Conservation (phyloP, 768 basidiomycete genomes). For the Tricholoma sp. region DNA sequence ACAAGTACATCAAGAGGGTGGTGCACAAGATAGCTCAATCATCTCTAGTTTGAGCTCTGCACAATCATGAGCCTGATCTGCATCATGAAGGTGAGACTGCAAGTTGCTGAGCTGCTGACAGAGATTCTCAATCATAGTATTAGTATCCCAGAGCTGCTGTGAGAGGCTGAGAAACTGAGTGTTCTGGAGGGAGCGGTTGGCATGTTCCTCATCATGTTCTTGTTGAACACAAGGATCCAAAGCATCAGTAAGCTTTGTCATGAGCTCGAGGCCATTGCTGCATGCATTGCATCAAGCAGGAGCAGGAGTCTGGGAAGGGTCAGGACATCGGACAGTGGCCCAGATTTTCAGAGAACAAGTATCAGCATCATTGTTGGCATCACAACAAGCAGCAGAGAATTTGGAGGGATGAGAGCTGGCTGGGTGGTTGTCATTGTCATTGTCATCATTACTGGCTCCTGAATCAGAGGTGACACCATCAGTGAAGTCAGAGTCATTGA, state of each 20-base stretch:
- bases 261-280: constrained; percentile 15
- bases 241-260: constrained; percentile 13
- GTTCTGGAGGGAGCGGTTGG: constrained; percentile 17
- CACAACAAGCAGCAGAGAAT: background rate
- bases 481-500: constrained; percentile 8
- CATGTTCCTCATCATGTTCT: constrained; percentile 18
- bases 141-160: constrained; percentile 22
- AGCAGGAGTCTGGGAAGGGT: constrained; percentile 7
- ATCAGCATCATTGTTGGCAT: background rate
- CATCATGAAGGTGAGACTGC: constrained; percentile 10
- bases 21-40: constrained; percentile 5
- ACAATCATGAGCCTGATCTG: constrained; percentile 12
- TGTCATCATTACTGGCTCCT: constrained; percentile 5
- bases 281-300: constrained; percentile 2
- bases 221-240: constrained; percentile 22
- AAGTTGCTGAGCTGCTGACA: background rate
- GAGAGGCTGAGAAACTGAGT: constrained; percentile 19
- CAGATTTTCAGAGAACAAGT: background rate
- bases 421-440: background rate
- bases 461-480: constrained; percentile 1
- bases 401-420: background rate
- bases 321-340: background rate
- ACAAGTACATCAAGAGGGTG: background rate
- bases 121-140: constrained; percentile 16
- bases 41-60: constrained; percentile 10